Evolutionary conservation across 495 filamentous ascomycete genomes (phyloP).

Genomic region (Parathielavia hyrcaniae): DNA sequence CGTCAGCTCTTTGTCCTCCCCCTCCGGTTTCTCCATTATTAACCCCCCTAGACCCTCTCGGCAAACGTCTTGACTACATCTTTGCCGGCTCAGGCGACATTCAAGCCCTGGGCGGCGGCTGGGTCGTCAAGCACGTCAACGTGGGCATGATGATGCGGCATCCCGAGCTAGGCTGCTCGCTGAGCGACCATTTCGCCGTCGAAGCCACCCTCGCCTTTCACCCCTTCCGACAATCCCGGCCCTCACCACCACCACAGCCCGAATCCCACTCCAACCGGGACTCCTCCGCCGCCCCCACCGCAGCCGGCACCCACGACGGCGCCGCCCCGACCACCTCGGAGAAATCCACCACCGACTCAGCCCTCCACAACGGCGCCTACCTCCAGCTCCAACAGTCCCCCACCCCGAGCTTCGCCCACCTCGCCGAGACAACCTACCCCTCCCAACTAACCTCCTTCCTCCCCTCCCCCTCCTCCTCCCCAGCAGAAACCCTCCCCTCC

Average conservation of each 20-base stretch:
- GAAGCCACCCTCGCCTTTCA: conserved; percentile 56
- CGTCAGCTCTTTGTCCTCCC: not conserved
- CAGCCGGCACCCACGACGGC: conserved; percentile 51
- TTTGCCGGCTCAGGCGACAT: conserved; percentile 48
- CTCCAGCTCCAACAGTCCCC: conserved; percentile 23
- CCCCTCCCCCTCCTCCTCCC: conserved; percentile 16
- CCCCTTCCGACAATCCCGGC: conserved; percentile 13
- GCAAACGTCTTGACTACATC: conserved; percentile 91
- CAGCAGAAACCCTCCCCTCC: conserved; percentile 23
- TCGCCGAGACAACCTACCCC: conserved; percentile 22
- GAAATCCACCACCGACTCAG: conserved; percentile 16
- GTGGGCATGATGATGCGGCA: conserved; percentile 82
- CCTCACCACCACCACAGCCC: conserved; percentile 3
- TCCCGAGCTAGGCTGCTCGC: conserved; percentile 69
- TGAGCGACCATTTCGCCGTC: conserved; percentile 91
- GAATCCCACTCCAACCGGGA: not conserved
- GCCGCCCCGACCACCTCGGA: conserved; percentile 50
- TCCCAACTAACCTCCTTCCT: conserved; percentile 26
- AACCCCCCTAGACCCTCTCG: conserved; percentile 52
- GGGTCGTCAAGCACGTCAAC: conserved; percentile 59
- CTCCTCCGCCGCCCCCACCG: conserved; percentile 20
- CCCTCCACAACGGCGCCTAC: conserved; percentile 36
- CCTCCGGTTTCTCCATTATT: not conserved
- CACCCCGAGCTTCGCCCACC: conserved; percentile 25
- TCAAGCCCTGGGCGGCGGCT: conserved; percentile 38